phyloP scores from a whole-genome alignment of 345 rosid genomes.

The Pelargonium nanum region DNA sequence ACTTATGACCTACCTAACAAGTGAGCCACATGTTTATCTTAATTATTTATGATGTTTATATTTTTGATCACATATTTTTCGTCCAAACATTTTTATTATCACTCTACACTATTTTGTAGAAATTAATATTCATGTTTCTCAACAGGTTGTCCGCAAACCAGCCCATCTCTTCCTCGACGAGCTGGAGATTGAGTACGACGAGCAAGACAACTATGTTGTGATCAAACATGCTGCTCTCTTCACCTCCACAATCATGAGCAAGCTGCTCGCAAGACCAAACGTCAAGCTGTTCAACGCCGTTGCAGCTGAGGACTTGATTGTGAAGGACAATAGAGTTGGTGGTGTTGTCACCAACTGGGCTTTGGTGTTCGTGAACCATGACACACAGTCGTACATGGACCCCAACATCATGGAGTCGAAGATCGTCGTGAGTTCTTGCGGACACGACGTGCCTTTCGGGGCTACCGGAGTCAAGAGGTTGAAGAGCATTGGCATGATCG shows the following conservation, averaged over 20 bases:
- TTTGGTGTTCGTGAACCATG: conserved; percentile 31
- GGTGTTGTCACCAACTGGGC: conserved; percentile 36
- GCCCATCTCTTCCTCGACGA: conserved; percentile 21
- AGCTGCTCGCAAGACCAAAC: conserved; percentile 29
- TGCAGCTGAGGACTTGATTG: conserved; percentile 33
- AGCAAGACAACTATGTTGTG: conserved; percentile 25
- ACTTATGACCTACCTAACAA: too few species aligned
- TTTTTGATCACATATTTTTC: too few species aligned
- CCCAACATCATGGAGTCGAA: conserved; percentile 38
- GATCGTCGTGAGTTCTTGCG: conserved; percentile 35
- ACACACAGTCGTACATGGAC: conserved; percentile 32
- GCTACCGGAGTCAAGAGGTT: conserved; percentile 33
- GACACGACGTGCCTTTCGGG: conserved; percentile 34
- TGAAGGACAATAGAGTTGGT: conserved; percentile 21
- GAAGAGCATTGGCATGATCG: conserved; percentile 30
- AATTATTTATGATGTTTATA: too few species aligned
- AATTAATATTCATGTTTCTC: too few species aligned
- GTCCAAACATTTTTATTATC: too few species aligned
- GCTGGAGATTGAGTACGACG: conserved; percentile 24
- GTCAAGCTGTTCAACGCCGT: conserved; percentile 36
- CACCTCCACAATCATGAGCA: conserved; percentile 38
- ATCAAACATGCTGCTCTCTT: conserved; percentile 38
- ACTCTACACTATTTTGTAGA: too few species aligned
- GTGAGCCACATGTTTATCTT: too few species aligned
- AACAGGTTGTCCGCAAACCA: not conserved